Percentiles rank a stretch among this genome's conserved stretches.
Evolutionary conservation across 139 green algal species (phyloP).

Genomic region (Tetradesmus obliquus): DNA sequence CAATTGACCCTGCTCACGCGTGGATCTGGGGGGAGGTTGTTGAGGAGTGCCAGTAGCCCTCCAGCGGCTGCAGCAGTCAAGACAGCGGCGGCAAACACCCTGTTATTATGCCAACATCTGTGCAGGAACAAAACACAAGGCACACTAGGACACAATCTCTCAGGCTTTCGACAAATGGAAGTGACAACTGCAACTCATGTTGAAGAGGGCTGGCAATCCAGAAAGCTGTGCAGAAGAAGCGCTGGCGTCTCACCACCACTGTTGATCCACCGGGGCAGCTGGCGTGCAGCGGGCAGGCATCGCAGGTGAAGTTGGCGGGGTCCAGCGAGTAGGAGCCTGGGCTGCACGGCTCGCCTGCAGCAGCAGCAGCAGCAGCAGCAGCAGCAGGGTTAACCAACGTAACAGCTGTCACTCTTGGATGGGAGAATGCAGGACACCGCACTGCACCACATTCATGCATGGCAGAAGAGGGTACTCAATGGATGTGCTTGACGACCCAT

Average conservation of each 20-base stretch:
- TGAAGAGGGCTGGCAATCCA: too few relatives aligned
- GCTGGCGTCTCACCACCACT: not conserved
- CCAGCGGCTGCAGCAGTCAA: not conserved
- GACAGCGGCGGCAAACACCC: not conserved
- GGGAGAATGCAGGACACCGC: too few relatives aligned
- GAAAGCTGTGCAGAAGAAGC: too few relatives aligned
- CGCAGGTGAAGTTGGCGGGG: not conserved
- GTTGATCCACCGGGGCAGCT: not conserved
- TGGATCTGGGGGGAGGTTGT: not conserved
- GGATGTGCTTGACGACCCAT: too few relatives aligned
- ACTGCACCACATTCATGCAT: too few relatives aligned
- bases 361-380: not conserved
- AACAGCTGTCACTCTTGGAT: too few relatives aligned
- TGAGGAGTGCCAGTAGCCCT: slow-evolving; percentile 15
- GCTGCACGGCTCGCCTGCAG: slow-evolving; percentile 1
- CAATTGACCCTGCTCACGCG: not conserved
- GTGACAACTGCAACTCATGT: too few relatives aligned
- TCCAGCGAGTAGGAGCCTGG: slow-evolving; percentile 4
- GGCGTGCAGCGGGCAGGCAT: slow-evolving; percentile 10
- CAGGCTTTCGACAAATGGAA: too few relatives aligned
- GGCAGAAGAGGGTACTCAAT: too few relatives aligned
- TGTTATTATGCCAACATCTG: not conserved
- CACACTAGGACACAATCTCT: too few relatives aligned
- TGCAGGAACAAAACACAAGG: too few relatives aligned
- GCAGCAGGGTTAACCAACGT: too few relatives aligned